phyloP scores from a whole-genome alignment of 2,329 filamentous ascomycete genomes.

The Penicillium sumatraense region DNA sequence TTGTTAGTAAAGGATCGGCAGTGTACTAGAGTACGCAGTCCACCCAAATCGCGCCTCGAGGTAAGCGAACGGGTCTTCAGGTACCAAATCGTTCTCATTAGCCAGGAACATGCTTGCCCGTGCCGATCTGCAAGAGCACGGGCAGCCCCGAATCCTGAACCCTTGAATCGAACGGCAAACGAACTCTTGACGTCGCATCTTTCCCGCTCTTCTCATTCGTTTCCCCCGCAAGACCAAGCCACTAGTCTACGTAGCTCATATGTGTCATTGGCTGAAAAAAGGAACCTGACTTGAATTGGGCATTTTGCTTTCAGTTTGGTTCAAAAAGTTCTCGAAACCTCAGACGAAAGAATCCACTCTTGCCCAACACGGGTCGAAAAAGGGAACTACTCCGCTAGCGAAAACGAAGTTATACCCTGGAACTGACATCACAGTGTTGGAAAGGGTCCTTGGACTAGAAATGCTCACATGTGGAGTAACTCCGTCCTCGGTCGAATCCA shows the following conservation, averaged over 20 bases:
- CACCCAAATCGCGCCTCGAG: not conserved
- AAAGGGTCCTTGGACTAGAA: not conserved
- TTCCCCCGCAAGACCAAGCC: not conserved
- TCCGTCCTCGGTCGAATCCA: conserved; percentile 10
- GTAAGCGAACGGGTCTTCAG: conserved; percentile 5
- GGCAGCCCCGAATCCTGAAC: not conserved
- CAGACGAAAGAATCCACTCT: not conserved
- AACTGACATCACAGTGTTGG: conserved; percentile 8
- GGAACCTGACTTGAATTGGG: not conserved
- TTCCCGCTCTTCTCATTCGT: not conserved
- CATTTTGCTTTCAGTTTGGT: not conserved
- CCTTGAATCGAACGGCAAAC: not conserved
- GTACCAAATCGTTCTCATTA: conserved; percentile 2
- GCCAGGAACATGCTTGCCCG: not conserved
- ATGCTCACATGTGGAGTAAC: conserved; percentile 13
- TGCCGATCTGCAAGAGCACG: conserved; percentile 1
- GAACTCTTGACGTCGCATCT: conserved; percentile 1
- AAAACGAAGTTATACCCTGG: not conserved
- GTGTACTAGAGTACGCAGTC: not conserved
- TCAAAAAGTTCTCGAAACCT: conserved; percentile 1
- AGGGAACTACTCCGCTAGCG: conserved; percentile 6
- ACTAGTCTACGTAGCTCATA: not conserved
- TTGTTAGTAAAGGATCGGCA: not conserved
- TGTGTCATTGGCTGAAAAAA: not conserved
- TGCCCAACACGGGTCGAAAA: conserved; percentile 2